A percentile compares a stretch with the other conserved stretches of the same genome.
Conservation (phyloP, 805 yeast genomes). For the Sugiyamaella valdiviana region DNA sequence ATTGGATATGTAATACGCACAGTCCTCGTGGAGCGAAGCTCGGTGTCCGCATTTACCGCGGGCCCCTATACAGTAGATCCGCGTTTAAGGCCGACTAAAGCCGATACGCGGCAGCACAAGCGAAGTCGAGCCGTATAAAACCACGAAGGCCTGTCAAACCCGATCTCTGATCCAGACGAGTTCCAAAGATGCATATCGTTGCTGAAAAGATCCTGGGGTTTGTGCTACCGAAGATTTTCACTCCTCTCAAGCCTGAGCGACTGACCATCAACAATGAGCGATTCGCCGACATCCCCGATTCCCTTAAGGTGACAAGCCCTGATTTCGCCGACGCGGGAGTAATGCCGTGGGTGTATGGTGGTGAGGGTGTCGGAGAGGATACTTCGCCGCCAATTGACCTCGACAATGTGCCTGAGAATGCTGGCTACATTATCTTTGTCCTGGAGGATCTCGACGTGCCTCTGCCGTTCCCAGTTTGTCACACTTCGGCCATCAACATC, state of each 20-base stretch:
- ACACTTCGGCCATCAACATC: conserved; percentile 13
- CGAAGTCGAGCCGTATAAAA: no score
- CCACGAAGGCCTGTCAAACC: no score
- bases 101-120: no score
- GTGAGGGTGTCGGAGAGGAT: conserved; percentile 13
- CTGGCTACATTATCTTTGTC: conserved; percentile 12
- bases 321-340: conserved; percentile 12
- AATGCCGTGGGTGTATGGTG: conserved; percentile 18
- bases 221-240: conserved; percentile 8
- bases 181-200: no score
- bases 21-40: no score
- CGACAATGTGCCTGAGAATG: conserved; percentile 10
- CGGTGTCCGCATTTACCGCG: no score
- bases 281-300: conserved; percentile 5
- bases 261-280: conserved; percentile 5
- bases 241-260: conserved; percentile 4
- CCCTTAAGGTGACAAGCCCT: conserved; percentile 14
- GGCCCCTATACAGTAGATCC: no score
- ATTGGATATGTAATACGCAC: no score
- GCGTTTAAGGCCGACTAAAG: no score
- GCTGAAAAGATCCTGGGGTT: conserved; percentile 3
- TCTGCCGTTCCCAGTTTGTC: conserved; percentile 14
- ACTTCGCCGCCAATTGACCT: conserved; percentile 13
- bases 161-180: no score
- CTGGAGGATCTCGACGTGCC: conserved; percentile 19